Conservation (phyloP, 108 stramenopile genomes). For the Cylindrotheca closterium region DNA sequence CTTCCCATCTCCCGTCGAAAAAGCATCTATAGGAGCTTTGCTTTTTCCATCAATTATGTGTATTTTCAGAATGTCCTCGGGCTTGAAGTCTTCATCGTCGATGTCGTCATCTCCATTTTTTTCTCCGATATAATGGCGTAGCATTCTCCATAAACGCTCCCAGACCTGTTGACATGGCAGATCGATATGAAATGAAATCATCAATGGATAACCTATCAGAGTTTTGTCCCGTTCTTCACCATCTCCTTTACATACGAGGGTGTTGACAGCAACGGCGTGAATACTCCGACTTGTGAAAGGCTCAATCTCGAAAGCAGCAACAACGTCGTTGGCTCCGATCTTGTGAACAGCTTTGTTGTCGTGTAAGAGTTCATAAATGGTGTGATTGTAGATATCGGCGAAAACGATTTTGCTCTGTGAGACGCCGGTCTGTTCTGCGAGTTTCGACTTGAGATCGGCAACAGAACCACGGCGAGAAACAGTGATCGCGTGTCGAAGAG, state of each 20-base stretch:
- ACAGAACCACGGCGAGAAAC: constrained; percentile 10
- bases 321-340: constrained; percentile 25
- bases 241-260: constrained; percentile 12
- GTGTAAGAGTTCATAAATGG: constrained; percentile 40
- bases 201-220: constrained; percentile 60
- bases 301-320: constrained; percentile 61
- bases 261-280: constrained; percentile 37
- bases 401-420: constrained; percentile 32
- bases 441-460: constrained; percentile 10
- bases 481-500: constrained; percentile 18
- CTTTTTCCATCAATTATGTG: constrained; percentile 25
- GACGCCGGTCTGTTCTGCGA: constrained; percentile 11
- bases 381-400: constrained; percentile 43
- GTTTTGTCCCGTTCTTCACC: constrained; percentile 13
- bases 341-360: constrained; percentile 33
- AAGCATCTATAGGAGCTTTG: constrained; percentile 20
- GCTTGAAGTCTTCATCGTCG: constrained; percentile 6
- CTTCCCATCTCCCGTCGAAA: constrained; percentile 15
- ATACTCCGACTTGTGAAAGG: constrained; percentile 21
- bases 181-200: constrained; percentile 47
- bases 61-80: constrained; percentile 26
- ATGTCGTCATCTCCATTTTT: constrained; percentile 6
- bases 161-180: constrained; percentile 51
- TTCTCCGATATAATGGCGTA: constrained; percentile 28
- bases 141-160: constrained; percentile 44